Evolutionary conservation across 768 basidiomycete species (phyloP), one percentile per base, ranked within the genome.

Genomic region (Panellus pusillus): DNA sequence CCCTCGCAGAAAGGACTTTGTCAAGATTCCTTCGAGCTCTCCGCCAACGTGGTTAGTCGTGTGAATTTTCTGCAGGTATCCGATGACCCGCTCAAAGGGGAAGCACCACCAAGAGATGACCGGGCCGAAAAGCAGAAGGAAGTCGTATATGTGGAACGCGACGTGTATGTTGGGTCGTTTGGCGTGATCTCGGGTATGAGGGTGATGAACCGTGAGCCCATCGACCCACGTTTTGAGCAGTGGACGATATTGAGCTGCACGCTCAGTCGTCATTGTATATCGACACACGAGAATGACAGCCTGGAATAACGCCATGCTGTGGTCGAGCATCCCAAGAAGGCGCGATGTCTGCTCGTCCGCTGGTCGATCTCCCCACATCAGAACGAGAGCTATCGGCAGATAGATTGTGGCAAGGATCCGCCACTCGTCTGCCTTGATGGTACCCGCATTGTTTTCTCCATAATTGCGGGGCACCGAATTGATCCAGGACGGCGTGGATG

Each of bases 101-200:
- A 73, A 76, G 29, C 61, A 64, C 71, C 70, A 76, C 77, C 74
- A 78, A 0, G 66, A 68, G 4, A 58, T 62, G 1, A 72, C 60
- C 9, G 73, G 72, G 0, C 76, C 70, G 50, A 74, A 75, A 7
- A 68, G 57, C 0, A 62, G n/a, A 3, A 74, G 60, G 47, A 72
- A 74, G 15, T 74, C 65, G 13, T 64, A 58, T 8, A 76, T 47
- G 51, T 75, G 75, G 43, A 74, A 62, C 0, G 67, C 60, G 14
- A 65, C 58, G 46, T 74, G 72, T 14, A 64, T 17, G 40, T 70
- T 73, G 17, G 63, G 54, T 5, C 54, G 31, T 4, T 57, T 28
- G 1, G n/a, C 24, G 37, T 60, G 54, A 45, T 51, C 19, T 11
- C 0, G 37, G 17, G 63, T 65, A 52, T 66, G 63, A 14, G 69